phyloP scores from a whole-genome alignment of 2,329 filamentous ascomycete genomes.

The Alternaria brassicicola region DNA sequence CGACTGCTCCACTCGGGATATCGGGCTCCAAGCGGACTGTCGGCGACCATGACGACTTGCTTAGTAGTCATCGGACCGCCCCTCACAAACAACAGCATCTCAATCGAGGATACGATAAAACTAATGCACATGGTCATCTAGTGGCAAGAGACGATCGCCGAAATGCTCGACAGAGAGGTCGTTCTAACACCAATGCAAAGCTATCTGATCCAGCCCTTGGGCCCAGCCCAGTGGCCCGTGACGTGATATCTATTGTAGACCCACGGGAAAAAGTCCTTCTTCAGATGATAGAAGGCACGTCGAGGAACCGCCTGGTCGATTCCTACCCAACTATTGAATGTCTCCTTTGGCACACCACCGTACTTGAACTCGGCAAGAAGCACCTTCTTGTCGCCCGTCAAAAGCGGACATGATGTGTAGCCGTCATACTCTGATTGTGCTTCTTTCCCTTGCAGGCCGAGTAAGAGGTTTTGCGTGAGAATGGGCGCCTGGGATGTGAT shows the following conservation, averaged over 20 bases:
- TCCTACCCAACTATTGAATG: slow-evolving; percentile 60
- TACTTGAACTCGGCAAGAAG: slow-evolving; percentile 71
- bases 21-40: too few species aligned
- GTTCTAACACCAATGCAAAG: neutral
- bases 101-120: too few species aligned
- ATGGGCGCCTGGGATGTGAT: slow-evolving; percentile 48
- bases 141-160: too few species aligned
- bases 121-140: too few species aligned
- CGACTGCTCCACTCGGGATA: too few species aligned
- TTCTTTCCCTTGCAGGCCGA: slow-evolving; percentile 33
- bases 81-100: too few species aligned
- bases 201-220: slow-evolving; percentile 57
- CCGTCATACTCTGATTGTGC: slow-evolving; percentile 41
- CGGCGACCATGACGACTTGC: too few species aligned
- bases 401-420: slow-evolving; percentile 49
- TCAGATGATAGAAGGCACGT: slow-evolving; percentile 64
- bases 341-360: slow-evolving; percentile 66
- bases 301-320: slow-evolving; percentile 64
- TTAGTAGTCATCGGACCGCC: too few species aligned
- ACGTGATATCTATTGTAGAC: slow-evolving; percentile 66
- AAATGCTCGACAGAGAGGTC: too few species aligned
- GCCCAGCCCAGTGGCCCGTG: slow-evolving; percentile 67
- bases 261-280: slow-evolving; percentile 72
- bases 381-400: slow-evolving; percentile 63
- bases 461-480: slow-evolving; percentile 43